These are phyloP conservation scores for Nakazawaea populi DNA, from an alignment of 805 yeast genomes.

Conservation along the genomic window DNA sequence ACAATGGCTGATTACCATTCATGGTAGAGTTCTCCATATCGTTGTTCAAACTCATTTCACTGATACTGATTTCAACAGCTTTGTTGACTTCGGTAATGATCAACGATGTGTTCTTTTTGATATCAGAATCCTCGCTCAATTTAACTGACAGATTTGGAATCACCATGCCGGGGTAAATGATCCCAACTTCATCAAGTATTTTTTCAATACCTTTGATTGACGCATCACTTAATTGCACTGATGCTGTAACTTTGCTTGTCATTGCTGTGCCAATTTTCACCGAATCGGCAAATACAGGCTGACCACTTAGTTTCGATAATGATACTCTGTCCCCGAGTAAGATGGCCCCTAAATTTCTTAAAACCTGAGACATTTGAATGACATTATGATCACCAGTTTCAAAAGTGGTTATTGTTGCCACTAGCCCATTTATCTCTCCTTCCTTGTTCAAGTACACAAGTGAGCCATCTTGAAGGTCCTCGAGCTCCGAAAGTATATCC, in stretches of 20 bases:
- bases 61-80: slow-evolving; percentile 17
- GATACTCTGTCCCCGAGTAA: slow-evolving; percentile 27
- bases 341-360: slow-evolving; percentile 16
- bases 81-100: slow-evolving; percentile 10
- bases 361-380: slow-evolving; percentile 18
- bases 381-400: slow-evolving; percentile 16
- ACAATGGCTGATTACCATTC: slow-evolving; percentile 19
- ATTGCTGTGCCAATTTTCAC: not conserved
- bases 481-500: slow-evolving; percentile 4
- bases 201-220: slow-evolving; percentile 32
- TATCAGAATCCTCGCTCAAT: slow-evolving; percentile 17
- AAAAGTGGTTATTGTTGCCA: not conserved
- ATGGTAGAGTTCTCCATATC: slow-evolving; percentile 16
- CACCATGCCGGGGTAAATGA: slow-evolving; percentile 51
- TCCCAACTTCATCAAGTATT: slow-evolving; percentile 46
- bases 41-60: slow-evolving; percentile 21
- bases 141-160: slow-evolving; percentile 19
- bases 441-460: slow-evolving; percentile 3
- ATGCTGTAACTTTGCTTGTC: slow-evolving; percentile 12
- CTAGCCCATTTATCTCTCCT: slow-evolving; percentile 4
- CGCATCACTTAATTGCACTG: slow-evolving; percentile 9
- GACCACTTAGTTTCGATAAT: slow-evolving; percentile 38
- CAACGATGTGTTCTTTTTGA: slow-evolving; percentile 13
- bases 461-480: not conserved
- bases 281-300: slow-evolving; percentile 34